Evolutionary conservation across 176 grass and related monocot genomes (phyloP).

Genomic region (Dendrocalamus sinicus): DNA sequence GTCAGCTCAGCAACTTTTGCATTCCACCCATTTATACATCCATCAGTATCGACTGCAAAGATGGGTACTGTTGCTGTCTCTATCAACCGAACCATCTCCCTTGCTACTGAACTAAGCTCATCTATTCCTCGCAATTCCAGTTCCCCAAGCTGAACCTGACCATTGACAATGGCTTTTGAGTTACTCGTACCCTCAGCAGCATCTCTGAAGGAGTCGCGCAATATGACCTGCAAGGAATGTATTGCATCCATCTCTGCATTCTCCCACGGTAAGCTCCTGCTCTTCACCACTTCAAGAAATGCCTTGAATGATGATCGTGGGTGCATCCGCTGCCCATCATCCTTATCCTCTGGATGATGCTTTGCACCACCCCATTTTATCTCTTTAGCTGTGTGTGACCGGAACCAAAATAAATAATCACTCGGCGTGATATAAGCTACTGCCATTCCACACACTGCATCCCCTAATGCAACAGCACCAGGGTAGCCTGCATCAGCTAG

Average conservation of each 20-base stretch:
- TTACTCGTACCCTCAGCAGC: conserved; percentile 60
- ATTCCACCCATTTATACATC: conserved; percentile 99
- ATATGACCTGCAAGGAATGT: conserved; percentile 94
- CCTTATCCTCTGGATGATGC: conserved; percentile 95
- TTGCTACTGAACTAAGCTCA: conserved; percentile 88
- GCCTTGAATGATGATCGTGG: conserved; percentile 96
- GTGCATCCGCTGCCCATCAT: conserved; percentile 96
- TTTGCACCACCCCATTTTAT: conserved; percentile 98
- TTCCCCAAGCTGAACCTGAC: conserved; percentile 64
- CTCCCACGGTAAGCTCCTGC: conserved; percentile 91
- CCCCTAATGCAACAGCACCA: conserved; percentile 73
- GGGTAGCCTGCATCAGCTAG: conserved; percentile 86
- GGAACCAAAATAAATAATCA: conserved; percentile 98
- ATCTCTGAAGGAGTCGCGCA: conserved; percentile 83
- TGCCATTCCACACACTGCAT: conserved; percentile 93
- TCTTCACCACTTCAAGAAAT: conserved; percentile 97
- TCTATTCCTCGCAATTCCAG: conserved; percentile 85
- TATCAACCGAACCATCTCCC: conserved; percentile 95
- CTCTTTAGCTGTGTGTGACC: conserved; percentile 94
- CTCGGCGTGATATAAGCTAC: conserved; percentile 85
- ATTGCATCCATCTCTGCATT: conserved; percentile 97
- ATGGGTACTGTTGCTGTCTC: conserved; percentile 94
- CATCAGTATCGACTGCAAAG: conserved; percentile 88
- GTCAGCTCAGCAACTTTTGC: conserved; percentile 89
- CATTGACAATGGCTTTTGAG: conserved; percentile 71